These are phyloP conservation scores for Lactuca sativa DNA, from an alignment of 129 eudicot genomes.

Conservation along the genomic window DNA sequence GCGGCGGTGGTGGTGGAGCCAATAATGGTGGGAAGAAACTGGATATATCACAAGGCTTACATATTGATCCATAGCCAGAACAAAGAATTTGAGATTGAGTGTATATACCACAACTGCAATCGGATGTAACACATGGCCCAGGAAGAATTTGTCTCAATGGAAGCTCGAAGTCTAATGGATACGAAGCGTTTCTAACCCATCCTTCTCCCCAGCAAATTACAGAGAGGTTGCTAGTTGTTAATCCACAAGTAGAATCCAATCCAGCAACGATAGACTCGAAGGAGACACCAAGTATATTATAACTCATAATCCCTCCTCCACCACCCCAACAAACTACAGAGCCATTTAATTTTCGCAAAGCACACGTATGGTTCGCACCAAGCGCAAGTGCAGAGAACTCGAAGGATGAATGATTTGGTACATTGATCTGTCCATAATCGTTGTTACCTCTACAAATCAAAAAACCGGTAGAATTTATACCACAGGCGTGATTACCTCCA, in stretches of 20 bases:
- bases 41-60: slow-evolving; percentile 60
- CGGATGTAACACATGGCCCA: slow-evolving; percentile 70
- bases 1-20: slow-evolving; percentile 44
- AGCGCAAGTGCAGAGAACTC: slow-evolving; percentile 57
- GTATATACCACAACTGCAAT: slow-evolving; percentile 66
- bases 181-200: slow-evolving; percentile 50
- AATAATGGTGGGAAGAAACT: slow-evolving; percentile 25
- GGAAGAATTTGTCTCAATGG: slow-evolving; percentile 66
- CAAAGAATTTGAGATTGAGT: slow-evolving; percentile 67
- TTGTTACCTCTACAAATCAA: slow-evolving; percentile 68
- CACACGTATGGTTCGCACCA: slow-evolving; percentile 73
- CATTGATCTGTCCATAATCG: slow-evolving; percentile 42
- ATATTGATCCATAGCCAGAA: slow-evolving; percentile 73
- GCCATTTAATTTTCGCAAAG: slow-evolving; percentile 44
- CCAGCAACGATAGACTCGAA: slow-evolving; percentile 85
- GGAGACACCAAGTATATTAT: slow-evolving; percentile 35
- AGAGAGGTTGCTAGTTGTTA: slow-evolving; percentile 59
- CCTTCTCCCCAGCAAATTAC: slow-evolving; percentile 96
- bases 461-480: slow-evolving; percentile 47
- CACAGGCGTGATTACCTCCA: slow-evolving; percentile 80
- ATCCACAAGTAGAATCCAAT: slow-evolving; percentile 79
- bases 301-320: slow-evolving; percentile 41
- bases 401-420: slow-evolving; percentile 40
- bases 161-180: slow-evolving; percentile 43
- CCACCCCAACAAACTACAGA: slow-evolving; percentile 94